phyloP scores from a whole-genome alignment of 129 eudicot genomes.

The Deinandra increscens region DNA sequence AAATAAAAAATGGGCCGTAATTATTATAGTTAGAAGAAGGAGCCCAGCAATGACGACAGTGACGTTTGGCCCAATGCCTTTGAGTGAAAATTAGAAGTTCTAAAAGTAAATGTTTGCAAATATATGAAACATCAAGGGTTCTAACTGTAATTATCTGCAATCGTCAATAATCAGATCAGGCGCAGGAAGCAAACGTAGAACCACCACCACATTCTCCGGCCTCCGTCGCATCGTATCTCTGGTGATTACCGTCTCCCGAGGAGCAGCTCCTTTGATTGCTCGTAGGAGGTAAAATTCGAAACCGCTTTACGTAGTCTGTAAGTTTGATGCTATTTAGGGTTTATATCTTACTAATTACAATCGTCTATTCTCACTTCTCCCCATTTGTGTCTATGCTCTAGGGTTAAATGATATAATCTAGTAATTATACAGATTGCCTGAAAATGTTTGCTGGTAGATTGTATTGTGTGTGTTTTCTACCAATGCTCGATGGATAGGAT shows the following conservation, averaged over 20 bases:
- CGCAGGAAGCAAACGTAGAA: constrained; percentile 26
- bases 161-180: constrained; percentile 20
- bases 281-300: background rate
- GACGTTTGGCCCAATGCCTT: too few relatives aligned
- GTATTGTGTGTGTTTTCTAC: background rate
- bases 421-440: background rate
- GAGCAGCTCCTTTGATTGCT: constrained; percentile 11
- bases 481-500: background rate
- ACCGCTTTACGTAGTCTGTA: background rate
- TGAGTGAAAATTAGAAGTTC: too few relatives aligned
- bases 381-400: background rate
- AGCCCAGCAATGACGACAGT: too few relatives aligned
- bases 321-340: constrained; percentile 22
- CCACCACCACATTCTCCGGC: constrained; percentile 28
- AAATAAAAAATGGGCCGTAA: too few relatives aligned
- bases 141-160: background rate
- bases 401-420: background rate
- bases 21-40: too few relatives aligned
- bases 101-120: background rate
- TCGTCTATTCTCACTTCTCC: background rate
- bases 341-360: background rate
- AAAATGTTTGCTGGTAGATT: background rate
- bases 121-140: constrained; percentile 12
- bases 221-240: constrained; percentile 16
- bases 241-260: constrained; percentile 8